Evolutionary conservation across 352 stramenopile species (phyloP), one percentile per base, ranked within the genome.

Genomic region (Globisporangium rhizosaccharum): DNA sequence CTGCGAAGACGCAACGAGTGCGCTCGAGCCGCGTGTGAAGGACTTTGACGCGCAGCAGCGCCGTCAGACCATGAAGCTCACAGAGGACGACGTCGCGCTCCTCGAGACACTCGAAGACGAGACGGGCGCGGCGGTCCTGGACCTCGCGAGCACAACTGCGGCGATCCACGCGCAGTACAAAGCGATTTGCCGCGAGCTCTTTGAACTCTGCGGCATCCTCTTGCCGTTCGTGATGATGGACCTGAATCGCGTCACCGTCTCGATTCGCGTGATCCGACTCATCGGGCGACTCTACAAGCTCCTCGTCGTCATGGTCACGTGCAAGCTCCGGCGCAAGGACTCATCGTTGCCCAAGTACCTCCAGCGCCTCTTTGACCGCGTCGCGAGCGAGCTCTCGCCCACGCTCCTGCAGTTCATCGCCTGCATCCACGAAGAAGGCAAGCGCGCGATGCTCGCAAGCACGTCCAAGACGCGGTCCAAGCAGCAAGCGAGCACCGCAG

Each of bases 281-380:
- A 65, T 75, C 30, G 58, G 74, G 0, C 67, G 78, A 0, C 61
- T 85, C 1, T 88, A 77, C 67, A 90, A 90, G 56, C 28, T 87
- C 6, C 57, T 86, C 4, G 66, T 70, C 7, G 28, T 67, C 14
- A 56, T 78, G 18, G 56, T 90, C 15, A 68, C 72, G 17, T 68
- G 66, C 57, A 75, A 73, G 51, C 49, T 85, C n/a, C 65, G 71
- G 3, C 57, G 62, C 20, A 87, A 85, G 42, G 65, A 79, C 39
- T 50, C 67, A 2, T 69, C 66, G 0, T 42, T 87, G 20, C 71
- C 73, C 2, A 70, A 65, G 49, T 76, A 76, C 48, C 53, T 88
- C 1, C 70, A 75, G 14, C 58, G 63, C 1, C 52, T 89, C 12
- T 79, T 89, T 56, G 73, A 85, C 25, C 62, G 73, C 18, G 79